Evolutionary conservation across 225 moss, liverwort and hornwort species (phyloP).

Genomic region (Sphagnum contortum): DNA sequence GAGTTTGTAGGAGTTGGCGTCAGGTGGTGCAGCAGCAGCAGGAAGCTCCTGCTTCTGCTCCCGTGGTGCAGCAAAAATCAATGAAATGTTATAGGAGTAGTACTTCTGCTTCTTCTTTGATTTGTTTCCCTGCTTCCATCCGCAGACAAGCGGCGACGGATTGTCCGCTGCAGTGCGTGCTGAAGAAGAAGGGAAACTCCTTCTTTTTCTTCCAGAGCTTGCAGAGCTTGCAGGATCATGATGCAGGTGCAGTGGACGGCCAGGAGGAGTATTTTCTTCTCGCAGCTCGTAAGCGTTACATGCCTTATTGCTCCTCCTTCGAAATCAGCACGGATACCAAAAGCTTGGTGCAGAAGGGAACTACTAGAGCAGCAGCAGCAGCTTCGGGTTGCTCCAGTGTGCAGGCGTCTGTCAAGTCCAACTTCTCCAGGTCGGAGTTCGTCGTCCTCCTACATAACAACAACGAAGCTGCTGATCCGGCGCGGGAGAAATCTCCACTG

Average conservation of each 20-base stretch:
- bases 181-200: slow-evolving; percentile 44
- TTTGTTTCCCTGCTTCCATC: slow-evolving; percentile 31
- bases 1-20: too few relatives aligned
- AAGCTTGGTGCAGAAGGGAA: slow-evolving; percentile 19
- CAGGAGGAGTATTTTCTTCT: slow-evolving; percentile 43
- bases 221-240: slow-evolving; percentile 28
- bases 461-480: too few relatives aligned
- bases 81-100: too few relatives aligned
- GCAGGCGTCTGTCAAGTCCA: slow-evolving; percentile 28
- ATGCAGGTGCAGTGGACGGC: too few relatives aligned
- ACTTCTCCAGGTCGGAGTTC: slow-evolving; percentile 73
- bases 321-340: slow-evolving; percentile 42
- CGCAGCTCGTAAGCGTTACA: slow-evolving; percentile 44
- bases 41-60: too few relatives aligned
- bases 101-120: too few relatives aligned
- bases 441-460: slow-evolving; percentile 21
- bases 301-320: slow-evolving; percentile 36
- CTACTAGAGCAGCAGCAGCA: neutral
- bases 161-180: slow-evolving; percentile 44
- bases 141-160: slow-evolving; percentile 30
- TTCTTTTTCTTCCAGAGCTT: slow-evolving; percentile 53
- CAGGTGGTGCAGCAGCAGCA: too few relatives aligned
- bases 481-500: slow-evolving; percentile 8
- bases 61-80: too few relatives aligned
- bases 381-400: too few relatives aligned